phyloP scores from a whole-genome alignment of 140 eudicot genomes.

The Senecio squalidus region DNA sequence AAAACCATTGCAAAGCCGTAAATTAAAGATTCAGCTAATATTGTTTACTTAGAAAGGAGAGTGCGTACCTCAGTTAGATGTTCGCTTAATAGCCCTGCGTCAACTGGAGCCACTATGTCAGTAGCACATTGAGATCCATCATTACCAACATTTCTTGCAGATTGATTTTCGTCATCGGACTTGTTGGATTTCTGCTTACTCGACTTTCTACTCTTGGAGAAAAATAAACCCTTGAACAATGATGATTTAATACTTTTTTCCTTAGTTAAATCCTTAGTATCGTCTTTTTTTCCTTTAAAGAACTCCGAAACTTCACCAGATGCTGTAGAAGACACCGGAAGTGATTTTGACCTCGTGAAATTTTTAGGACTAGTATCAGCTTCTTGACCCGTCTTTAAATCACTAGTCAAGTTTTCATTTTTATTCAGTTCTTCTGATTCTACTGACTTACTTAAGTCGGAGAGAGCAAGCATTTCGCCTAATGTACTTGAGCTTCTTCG shows the following conservation, averaged over 20 bases:
- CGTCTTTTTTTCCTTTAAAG: conserved; percentile 28
- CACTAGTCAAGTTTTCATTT: conserved; percentile 10
- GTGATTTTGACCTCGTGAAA: conserved; percentile 80
- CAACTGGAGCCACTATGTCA: conserved; percentile 17
- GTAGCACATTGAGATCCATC: conserved; percentile 27
- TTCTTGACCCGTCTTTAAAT: conserved; percentile 25
- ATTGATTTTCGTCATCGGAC: conserved; percentile 38
- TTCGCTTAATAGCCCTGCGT: conserved; percentile 24
- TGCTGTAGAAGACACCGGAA: conserved; percentile 62
- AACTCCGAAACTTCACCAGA: conserved; percentile 35
- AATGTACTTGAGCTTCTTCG: conserved; percentile 89
- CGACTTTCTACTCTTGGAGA: conserved; percentile 65
- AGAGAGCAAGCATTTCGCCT: conserved; percentile 99
- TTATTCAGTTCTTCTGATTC: conserved; percentile 27
- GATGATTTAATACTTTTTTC: conserved; percentile 41
- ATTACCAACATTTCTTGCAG: conserved; percentile 24
- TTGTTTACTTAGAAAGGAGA: background rate
- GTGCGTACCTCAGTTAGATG: conserved; percentile 44
- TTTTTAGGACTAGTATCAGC: conserved; percentile 42
- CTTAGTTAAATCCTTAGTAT: conserved; percentile 45
- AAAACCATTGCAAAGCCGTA: background rate
- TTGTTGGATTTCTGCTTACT: conserved; percentile 49
- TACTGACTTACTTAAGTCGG: conserved; percentile 52
- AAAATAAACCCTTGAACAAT: conserved; percentile 70
- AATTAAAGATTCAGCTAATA: too few relatives aligned